Evolutionary conservation across 1,139 yeast genomes (phyloP).

Genomic region (Wickerhamomyces sp.): DNA sequence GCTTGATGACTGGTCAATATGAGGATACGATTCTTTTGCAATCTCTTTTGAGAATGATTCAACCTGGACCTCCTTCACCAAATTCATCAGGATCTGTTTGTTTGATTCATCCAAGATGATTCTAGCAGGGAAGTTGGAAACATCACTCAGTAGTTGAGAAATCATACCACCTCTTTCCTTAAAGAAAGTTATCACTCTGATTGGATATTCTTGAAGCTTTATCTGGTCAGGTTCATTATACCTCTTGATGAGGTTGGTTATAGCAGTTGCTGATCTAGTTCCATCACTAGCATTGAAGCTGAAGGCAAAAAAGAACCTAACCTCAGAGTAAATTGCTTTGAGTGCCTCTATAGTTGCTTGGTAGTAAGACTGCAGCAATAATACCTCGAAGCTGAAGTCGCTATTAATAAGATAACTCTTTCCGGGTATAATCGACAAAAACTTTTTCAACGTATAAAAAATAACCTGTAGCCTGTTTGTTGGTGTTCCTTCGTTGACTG

Average conservation of each 20-base stretch:
- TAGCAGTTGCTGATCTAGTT: slow-evolving; percentile 14
- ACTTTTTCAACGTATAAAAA: slow-evolving; percentile 22
- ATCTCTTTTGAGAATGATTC: slow-evolving; percentile 16
- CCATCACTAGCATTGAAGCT: slow-evolving; percentile 32
- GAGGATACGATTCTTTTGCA: slow-evolving; percentile 18
- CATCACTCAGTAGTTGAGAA: slow-evolving; percentile 26
- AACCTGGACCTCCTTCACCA: slow-evolving; percentile 19
- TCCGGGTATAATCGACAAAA: slow-evolving; percentile 18
- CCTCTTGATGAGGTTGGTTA: slow-evolving; percentile 10
- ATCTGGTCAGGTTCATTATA: slow-evolving; percentile 11
- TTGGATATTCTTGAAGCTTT: slow-evolving; percentile 27
- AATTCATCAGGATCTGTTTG: slow-evolving; percentile 16
- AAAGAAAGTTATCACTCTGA: slow-evolving; percentile 29
- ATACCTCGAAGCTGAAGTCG: slow-evolving; percentile 10
- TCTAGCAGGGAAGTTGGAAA: slow-evolving; percentile 26
- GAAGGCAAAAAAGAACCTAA: slow-evolving; percentile 31
- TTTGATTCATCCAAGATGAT: slow-evolving; percentile 21
- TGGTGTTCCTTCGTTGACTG: background rate
- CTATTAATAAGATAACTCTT: slow-evolving; percentile 5
- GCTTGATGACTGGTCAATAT: slow-evolving; percentile 16
- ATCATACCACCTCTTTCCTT: slow-evolving; percentile 26
- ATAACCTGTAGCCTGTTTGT: slow-evolving; percentile 21
- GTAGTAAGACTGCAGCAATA: slow-evolving; percentile 28
- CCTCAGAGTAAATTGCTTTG: slow-evolving; percentile 34
- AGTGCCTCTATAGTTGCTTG: slow-evolving; percentile 26